Conservation (phyloP, 2,329 filamentous ascomycete genomes). For the Hypoxylon sp. region DNA sequence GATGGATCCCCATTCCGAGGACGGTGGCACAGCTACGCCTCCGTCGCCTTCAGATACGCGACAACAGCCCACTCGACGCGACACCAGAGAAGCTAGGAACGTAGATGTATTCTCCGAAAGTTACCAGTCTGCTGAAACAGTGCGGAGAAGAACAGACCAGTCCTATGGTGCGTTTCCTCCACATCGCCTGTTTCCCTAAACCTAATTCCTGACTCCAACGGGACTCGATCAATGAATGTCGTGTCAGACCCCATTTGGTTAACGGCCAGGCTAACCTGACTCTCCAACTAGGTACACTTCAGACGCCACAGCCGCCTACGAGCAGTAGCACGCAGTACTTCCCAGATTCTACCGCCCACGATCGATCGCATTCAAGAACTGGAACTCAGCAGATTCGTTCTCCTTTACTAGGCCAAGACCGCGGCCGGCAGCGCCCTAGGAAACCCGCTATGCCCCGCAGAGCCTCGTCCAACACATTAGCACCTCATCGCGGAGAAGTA, state of each 20-base stretch:
- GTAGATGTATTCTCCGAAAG: constrained; percentile 63
- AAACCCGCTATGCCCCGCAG: constrained; percentile 82
- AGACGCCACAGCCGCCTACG: constrained; percentile 50
- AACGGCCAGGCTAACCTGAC: constrained; percentile 43
- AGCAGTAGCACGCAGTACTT: constrained; percentile 46
- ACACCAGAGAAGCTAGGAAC: constrained; percentile 54
- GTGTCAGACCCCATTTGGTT: constrained; percentile 18
- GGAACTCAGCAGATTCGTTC: constrained; percentile 57
- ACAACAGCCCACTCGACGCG: constrained; percentile 53
- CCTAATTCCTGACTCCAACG: constrained; percentile 30
- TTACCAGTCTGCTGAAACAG: constrained; percentile 70
- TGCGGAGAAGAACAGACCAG: constrained; percentile 67
- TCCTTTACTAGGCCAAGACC: constrained; percentile 61
- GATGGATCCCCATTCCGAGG: constrained; percentile 62
- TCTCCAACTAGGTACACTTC: constrained; percentile 52
- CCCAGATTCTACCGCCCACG: constrained; percentile 55
- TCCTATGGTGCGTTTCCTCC: constrained; percentile 65
- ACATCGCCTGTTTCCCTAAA: constrained; percentile 20
- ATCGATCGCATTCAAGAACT: constrained; percentile 56
- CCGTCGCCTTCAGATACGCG: constrained; percentile 65
- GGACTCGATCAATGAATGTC: constrained; percentile 27
- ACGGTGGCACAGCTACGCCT: constrained; percentile 54
- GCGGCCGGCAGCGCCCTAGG: constrained; percentile 67
- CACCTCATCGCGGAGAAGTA: constrained; percentile 83
- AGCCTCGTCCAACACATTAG: constrained; percentile 76